These are phyloP conservation scores for Trametes coccinea DNA, from an alignment of 768 basidiomycete genomes.

Conservation along the genomic window DNA sequence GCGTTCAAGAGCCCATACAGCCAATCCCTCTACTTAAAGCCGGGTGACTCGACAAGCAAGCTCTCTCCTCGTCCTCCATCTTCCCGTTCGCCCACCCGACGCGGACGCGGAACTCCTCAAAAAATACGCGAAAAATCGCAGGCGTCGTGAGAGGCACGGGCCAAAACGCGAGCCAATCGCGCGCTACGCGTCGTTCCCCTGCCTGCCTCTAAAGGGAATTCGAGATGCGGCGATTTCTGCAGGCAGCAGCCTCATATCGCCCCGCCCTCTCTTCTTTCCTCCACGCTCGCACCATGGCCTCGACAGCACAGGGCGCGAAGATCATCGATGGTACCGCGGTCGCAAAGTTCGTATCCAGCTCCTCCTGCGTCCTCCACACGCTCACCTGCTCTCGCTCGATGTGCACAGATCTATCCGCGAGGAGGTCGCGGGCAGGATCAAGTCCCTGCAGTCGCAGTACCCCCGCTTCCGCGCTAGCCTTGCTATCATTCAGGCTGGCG, in stretches of 20 bases:
- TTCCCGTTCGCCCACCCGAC: constrained; percentile 3
- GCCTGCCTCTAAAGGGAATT: constrained; percentile 28
- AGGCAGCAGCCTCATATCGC: constrained; percentile 17
- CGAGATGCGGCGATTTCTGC: constrained; percentile 25
- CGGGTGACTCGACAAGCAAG: constrained; percentile 12
- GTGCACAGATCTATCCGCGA: constrained; percentile 74
- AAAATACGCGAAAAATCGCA: constrained; percentile 7
- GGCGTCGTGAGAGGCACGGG: constrained; percentile 12
- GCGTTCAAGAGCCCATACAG: neutral
- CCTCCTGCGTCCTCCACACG: constrained; percentile 4
- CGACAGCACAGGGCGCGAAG: constrained; percentile 36
- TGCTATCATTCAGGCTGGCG: constrained; percentile 92
- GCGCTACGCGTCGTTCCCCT: constrained; percentile 24
- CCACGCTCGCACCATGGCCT: constrained; percentile 31
- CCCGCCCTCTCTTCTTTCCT: constrained; percentile 22
- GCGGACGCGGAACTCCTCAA: constrained; percentile 1
- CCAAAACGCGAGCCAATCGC: constrained; percentile 17
- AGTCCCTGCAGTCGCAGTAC: constrained; percentile 57
- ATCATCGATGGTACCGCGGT: constrained; percentile 83
- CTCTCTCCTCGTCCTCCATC: neutral
- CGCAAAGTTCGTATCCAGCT: constrained; percentile 64
- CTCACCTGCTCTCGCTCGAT: constrained; percentile 6
- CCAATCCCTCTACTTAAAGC: neutral
- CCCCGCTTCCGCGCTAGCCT: constrained; percentile 92
- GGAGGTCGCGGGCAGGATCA: constrained; percentile 70